phyloP scores from a whole-genome alignment of 768 basidiomycete species.

The Lenzites betulinus region DNA sequence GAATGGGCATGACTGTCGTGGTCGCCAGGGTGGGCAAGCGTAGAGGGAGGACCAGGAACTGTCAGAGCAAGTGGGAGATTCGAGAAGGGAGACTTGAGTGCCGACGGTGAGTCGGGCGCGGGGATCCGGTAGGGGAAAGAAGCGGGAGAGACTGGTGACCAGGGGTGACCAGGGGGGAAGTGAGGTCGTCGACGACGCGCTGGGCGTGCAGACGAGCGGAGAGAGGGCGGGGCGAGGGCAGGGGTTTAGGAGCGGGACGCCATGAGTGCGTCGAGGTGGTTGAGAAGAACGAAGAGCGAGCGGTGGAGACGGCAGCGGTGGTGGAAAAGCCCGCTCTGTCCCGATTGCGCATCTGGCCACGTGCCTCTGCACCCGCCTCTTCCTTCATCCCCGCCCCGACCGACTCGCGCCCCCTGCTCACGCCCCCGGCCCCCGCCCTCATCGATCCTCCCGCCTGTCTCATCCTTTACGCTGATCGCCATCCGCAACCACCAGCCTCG shows the following conservation, averaged over 20 bases:
- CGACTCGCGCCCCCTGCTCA: not conserved
- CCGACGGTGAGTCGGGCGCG: constrained; percentile 13
- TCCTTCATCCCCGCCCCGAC: not conserved
- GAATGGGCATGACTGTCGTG: constrained; percentile 27
- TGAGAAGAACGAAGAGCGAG: constrained; percentile 1
- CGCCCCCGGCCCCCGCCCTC: not conserved
- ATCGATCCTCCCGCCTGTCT: constrained; percentile 2
- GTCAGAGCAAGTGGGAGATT: not conserved
- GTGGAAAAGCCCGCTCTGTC: constrained; percentile 14
- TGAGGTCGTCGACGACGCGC: constrained; percentile 6
- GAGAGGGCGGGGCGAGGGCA: not conserved
- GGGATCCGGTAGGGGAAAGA: constrained; percentile 3
- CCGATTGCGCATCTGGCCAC: constrained; percentile 10
- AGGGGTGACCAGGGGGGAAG: not conserved
- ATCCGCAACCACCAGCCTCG: no score
- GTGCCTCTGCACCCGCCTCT: constrained; percentile 2
- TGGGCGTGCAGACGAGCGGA: constrained; percentile 12
- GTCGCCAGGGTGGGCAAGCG: constrained; percentile 10
- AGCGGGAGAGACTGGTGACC: constrained; percentile 8
- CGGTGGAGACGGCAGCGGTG: constrained; percentile 13
- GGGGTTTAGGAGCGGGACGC: constrained; percentile 8
- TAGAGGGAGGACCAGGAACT: not conserved
- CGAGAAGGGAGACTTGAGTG: constrained; percentile 2
- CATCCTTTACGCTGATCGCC: not conserved
- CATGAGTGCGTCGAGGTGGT: constrained; percentile 14